Base-by-base conservation (phyloP, 108 stramenopile species). In the Nitzschia putrida region DNA sequence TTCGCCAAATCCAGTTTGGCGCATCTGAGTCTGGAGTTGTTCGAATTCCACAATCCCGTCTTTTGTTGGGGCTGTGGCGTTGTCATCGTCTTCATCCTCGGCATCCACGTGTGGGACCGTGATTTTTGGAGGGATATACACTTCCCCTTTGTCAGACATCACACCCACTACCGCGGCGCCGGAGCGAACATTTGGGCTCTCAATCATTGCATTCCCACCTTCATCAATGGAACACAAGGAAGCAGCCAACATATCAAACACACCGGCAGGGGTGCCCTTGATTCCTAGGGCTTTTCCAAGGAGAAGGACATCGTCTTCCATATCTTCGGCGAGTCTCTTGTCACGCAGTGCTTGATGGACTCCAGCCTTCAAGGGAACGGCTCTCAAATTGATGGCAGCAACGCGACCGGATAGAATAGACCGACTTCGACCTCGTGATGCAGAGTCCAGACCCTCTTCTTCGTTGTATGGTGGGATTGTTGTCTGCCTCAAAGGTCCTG, bases 391-490 rank as follows among this genome's bases (percentile, higher is more conserved):
- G 58, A 94, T 80, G 0, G 93, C 93, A 49, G 83, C 88, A 38
- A 74, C 73, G 16, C 88, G 66, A 42, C 93, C 93, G 3, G 88
- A 85, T 25, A 94, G 45, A 25, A 91, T 69, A 9, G 82, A 64
- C 18, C 93, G 80, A n/a, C 79, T 71, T n/a, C 90, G 72, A 38
- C 93, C 93, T 65, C 65, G 80, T 8, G 66, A 58, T n/a, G 90
- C 87, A 70, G 64, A 51, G 8, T 69, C 77, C 13, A 91, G 45
- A 3, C 90, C 93, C 71, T 91, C 88, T 73, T 94, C 93, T 65
- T 94, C 87, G 64, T 88, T 89, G 69, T 94, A 94, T 0, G 93
- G 93, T 38, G 93, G 93, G 39, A 94, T 91, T 10, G 66, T 83
- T 18, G 79, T 69, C 61, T 94, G 93, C 51, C 93, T 79, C 40